Conservation (phyloP, 805 yeast genomes). For the Saturnispora kantuleensis region DNA sequence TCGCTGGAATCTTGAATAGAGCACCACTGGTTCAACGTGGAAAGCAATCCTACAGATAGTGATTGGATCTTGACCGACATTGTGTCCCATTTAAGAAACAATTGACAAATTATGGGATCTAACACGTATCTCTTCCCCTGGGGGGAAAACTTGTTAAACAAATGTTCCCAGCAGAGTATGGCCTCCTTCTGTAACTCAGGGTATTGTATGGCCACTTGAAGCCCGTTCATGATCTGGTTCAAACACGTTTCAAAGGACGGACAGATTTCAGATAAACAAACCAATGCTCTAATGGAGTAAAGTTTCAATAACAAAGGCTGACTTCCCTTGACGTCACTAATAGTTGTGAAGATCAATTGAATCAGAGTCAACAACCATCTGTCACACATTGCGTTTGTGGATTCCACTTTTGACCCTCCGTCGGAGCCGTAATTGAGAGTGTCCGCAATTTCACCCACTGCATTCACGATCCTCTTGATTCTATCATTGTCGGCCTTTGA, state of each 20-base stretch:
- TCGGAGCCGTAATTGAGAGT: constrained; percentile 14
- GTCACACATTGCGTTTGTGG: constrained; percentile 12
- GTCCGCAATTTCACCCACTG: constrained; percentile 27
- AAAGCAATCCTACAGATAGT: constrained; percentile 29
- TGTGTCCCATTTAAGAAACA: constrained; percentile 54
- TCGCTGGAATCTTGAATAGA: constrained; percentile 8
- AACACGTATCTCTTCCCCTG: constrained; percentile 54
- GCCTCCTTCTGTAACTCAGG: constrained; percentile 51
- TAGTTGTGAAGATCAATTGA: constrained; percentile 68
- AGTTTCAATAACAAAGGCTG: constrained; percentile 65
- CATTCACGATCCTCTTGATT: constrained; percentile 29
- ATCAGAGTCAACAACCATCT: constrained; percentile 55
- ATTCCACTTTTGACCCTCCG: constrained; percentile 22
- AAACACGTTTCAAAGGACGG: constrained; percentile 40
- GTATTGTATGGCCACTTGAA: constrained; percentile 68
- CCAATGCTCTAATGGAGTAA: constrained; percentile 63
- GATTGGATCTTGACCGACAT: constrained; percentile 41
- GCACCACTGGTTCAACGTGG: constrained; percentile 2
- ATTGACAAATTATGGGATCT: constrained; percentile 64
- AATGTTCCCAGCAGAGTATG: constrained; percentile 55
- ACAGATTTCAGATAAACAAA: constrained; percentile 48
- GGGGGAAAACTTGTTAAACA: constrained; percentile 48
- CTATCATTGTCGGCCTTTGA: constrained; percentile 25
- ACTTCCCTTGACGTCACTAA: constrained; percentile 63
- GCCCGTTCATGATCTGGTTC: constrained; percentile 79